Evolutionary conservation across 208 protist genomes (phyloP), one percentile per base, ranked within the genome.

Genomic region (Trypanosoma cruzi): DNA sequence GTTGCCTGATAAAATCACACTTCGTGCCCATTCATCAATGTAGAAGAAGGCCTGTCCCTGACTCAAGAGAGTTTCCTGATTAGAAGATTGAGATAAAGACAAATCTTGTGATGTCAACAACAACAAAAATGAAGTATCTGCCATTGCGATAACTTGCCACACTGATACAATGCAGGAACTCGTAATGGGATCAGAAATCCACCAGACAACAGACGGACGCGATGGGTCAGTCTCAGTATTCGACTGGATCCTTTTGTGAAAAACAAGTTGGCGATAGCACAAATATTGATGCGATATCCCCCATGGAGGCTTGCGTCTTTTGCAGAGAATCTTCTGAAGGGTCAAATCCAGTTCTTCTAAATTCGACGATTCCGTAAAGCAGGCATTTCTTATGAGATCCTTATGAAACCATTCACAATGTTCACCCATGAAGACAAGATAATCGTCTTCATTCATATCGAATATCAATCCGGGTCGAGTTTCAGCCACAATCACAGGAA

Each of bases 151-250:
- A 53, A 58, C 13, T 57, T 59, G 28, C 75, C 66, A 82, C 18
- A 83, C 56, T 1, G 80, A 90, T 3, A 90, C 59, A 8, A 79
- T 73, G 70, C 81, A 84, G 14, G 74, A 57, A 22, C 32, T 44
- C 22, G 29, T 64, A 29, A 90, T 80, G 5, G 81, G 71, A 66
- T 90, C 81, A 28, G 84, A 90, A 13, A 90, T 56, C 71, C 64
- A 82, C 68, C 67, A 73, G 11, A 26, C 48, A 8, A 1, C 48
- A 6, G 48, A 24, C 22, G 48, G 20, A 26, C 4, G 48, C 2
- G 8, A 52, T 22, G 48, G 6, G 11, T n/a, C 16, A 26, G 2
- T 28, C n/a, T 61, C 36, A 4, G 8, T 22, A 44, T 24, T 36
- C 10, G 37, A 55, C 16, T 70, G 14, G 1, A 34, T 24, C 49